Percentiles rank a stretch among this genome's conserved stretches.
These are phyloP conservation scores for Clonostachys rhizophaga DNA, from an alignment of 2,329 filamentous ascomycete genomes.

Conservation along the genomic window DNA sequence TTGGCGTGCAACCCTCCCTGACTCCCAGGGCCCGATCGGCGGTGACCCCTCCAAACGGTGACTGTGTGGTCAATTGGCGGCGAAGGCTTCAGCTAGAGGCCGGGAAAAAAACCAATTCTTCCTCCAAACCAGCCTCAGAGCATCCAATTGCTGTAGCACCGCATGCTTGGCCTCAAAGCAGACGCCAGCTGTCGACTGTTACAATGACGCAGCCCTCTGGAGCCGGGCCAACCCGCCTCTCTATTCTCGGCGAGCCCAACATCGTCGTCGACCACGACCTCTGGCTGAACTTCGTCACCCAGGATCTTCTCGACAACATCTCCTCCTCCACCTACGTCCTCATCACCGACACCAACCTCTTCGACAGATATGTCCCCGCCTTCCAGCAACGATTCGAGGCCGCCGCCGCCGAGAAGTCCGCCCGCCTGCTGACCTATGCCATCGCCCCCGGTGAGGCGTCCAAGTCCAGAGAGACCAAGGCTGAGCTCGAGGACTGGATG, in stretches of 20 bases:
- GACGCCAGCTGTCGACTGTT: background rate
- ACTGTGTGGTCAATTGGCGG: too few species aligned
- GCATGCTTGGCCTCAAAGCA: too few species aligned
- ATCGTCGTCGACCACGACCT: conserved; percentile 91
- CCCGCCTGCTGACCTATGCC: conserved; percentile 77
- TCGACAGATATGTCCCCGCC: conserved; percentile 70
- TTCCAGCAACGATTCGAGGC: conserved; percentile 50
- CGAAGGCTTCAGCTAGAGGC: too few species aligned
- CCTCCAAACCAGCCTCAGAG: too few species aligned
- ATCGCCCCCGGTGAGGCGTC: conserved; percentile 91
- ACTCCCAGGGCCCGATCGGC: too few species aligned
- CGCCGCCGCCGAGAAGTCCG: conserved; percentile 19
- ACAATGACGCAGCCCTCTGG: conserved; percentile 15
- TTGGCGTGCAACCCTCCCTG: too few species aligned
- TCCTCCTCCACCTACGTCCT: conserved; percentile 90
- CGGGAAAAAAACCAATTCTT: too few species aligned
- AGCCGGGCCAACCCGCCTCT: conserved; percentile 53
- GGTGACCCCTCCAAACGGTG: too few species aligned
- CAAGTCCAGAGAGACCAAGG: conserved; percentile 90
- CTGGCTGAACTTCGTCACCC: conserved; percentile 76
- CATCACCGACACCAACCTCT: conserved; percentile 93
- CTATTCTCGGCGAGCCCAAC: conserved; percentile 81
- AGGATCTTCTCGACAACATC: conserved; percentile 74
- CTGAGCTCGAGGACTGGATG: conserved; percentile 97
- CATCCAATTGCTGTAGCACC: too few species aligned